phyloP scores from a whole-genome alignment of 2,329 filamentous ascomycete genomes.

The Ilyonectria robusta region DNA sequence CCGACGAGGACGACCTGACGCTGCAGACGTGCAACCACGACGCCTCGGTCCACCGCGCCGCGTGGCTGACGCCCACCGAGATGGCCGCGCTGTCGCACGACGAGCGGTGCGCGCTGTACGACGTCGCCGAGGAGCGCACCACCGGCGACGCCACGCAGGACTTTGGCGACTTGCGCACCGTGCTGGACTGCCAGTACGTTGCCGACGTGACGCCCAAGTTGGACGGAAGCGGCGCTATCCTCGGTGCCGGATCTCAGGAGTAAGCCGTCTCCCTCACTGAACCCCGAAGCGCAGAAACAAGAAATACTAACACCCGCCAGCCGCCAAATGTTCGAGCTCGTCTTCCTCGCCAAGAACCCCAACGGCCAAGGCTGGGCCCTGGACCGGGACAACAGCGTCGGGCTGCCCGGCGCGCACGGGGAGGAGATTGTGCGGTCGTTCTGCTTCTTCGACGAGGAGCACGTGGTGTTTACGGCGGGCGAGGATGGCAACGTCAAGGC shows the following conservation, averaged over 20 bases:
- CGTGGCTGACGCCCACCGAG: conserved; percentile 75
- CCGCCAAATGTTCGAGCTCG: conserved; percentile 70
- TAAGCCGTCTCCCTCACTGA: conserved; percentile 63
- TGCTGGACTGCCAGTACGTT: conserved; percentile 81
- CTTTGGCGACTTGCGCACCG: conserved; percentile 78
- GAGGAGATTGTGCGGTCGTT: conserved; percentile 75
- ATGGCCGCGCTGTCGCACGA: conserved; percentile 84
- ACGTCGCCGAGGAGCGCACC: conserved; percentile 74
- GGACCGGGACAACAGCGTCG: conserved; percentile 68
- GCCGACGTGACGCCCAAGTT: conserved; percentile 75
- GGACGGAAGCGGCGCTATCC: conserved; percentile 70
- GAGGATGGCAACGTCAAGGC: conserved; percentile 72
- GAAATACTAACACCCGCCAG: conserved; percentile 50
- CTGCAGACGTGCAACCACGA: conserved; percentile 85
- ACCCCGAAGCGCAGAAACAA: too few species aligned
- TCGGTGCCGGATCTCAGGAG: conserved; percentile 79
- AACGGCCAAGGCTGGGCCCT: conserved; percentile 65
- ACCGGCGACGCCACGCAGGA: conserved; percentile 68
- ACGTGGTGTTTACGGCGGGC: conserved; percentile 71
- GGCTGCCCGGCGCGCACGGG: conserved; percentile 74
- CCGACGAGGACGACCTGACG: conserved; percentile 83
- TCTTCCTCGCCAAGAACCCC: conserved; percentile 68
- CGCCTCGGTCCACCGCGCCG: conserved; percentile 81
- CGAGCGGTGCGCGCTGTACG: conserved; percentile 82
- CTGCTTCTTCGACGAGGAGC: conserved; percentile 73